These are phyloP conservation scores for Sedum album DNA, from an alignment of 164 flowering plant genomes.

Conservation along the genomic window DNA sequence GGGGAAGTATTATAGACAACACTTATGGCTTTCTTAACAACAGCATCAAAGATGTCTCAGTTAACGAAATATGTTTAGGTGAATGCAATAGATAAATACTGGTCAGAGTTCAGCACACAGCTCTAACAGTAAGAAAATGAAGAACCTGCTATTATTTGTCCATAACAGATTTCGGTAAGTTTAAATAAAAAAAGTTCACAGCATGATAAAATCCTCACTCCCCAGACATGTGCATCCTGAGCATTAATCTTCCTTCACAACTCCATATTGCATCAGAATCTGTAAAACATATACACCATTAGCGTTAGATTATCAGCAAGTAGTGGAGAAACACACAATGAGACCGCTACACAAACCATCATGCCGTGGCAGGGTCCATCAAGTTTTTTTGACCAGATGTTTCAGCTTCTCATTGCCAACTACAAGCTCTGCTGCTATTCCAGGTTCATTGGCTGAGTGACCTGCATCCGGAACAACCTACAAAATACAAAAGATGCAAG, in stretches of 20 bases:
- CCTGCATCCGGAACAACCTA: conserved; percentile 77
- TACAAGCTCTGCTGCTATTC: conserved; percentile 74
- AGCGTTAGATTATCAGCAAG: not conserved
- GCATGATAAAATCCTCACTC: not conserved
- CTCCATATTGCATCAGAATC: not conserved
- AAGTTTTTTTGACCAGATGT: conserved; percentile 24
- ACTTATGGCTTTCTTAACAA: too few species aligned
- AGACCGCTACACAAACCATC: not conserved
- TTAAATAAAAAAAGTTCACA: not conserved
- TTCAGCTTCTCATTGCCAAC: conserved; percentile 74
- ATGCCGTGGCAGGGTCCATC: not conserved
- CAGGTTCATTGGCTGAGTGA: conserved; percentile 80
- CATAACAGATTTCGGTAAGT: not conserved
- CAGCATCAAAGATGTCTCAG: too few species aligned
- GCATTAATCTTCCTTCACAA: not conserved
- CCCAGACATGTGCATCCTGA: not conserved
- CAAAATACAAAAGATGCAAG: conserved; percentile 1
- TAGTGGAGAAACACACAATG: not conserved
- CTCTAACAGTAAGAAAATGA: not conserved
- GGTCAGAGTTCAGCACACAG: not conserved
- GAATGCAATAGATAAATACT: not conserved
- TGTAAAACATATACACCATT: not conserved
- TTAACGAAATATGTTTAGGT: too few species aligned
- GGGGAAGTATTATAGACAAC: too few species aligned
- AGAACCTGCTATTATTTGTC: not conserved